A percentile compares a stretch with the other conserved stretches of the same genome.
These are phyloP conservation scores for Camelina hispida DNA, from an alignment of 345 rosid species.

Conservation along the genomic window DNA sequence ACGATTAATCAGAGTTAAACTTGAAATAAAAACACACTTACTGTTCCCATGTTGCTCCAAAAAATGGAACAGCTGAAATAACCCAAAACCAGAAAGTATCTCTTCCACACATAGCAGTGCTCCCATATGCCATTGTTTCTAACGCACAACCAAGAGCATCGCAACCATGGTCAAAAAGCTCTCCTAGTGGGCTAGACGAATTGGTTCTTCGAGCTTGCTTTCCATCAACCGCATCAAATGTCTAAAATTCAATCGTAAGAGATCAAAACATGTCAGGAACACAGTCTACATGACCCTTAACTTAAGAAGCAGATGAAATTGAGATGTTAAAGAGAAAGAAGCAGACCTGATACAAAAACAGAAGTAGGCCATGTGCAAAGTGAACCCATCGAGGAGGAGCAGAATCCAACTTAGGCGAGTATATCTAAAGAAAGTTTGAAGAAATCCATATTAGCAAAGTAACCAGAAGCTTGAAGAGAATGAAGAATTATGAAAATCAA, in stretches of 20 bases:
- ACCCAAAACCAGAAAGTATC: conserved; percentile 94
- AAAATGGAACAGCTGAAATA: conserved; percentile 92
- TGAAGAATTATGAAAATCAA: conserved; percentile 24
- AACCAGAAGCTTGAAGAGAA: neutral
- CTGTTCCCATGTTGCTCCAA: conserved; percentile 98
- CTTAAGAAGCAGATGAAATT: neutral
- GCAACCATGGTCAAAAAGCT: conserved; percentile 98
- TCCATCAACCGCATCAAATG: conserved; percentile 99
- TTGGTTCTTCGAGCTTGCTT: conserved; percentile 96
- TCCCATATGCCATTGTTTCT: conserved; percentile 84
- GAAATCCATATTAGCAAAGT: conserved; percentile 15
- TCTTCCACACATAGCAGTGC: conserved; percentile 97
- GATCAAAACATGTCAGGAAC: conserved; percentile 16
- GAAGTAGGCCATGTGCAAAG: conserved; percentile 87
- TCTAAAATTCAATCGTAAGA: conserved; percentile 49
- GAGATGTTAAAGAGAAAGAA: conserved; percentile 21
- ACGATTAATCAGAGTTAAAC: neutral
- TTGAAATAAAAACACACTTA: conserved; percentile 48
- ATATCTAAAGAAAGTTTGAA: conserved; percentile 53
- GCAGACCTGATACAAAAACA: conserved; percentile 91
- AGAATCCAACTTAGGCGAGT: conserved; percentile 85
- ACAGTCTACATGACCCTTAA: neutral
- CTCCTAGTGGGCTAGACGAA: conserved; percentile 90
- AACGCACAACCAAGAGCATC: conserved; percentile 99
- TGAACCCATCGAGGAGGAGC: conserved; percentile 98